Evolutionary conservation across 371 early-diverging fungal genomes (phyloP), one percentile per base, ranked within the genome.

Genomic region (Zychaea mexicana): DNA sequence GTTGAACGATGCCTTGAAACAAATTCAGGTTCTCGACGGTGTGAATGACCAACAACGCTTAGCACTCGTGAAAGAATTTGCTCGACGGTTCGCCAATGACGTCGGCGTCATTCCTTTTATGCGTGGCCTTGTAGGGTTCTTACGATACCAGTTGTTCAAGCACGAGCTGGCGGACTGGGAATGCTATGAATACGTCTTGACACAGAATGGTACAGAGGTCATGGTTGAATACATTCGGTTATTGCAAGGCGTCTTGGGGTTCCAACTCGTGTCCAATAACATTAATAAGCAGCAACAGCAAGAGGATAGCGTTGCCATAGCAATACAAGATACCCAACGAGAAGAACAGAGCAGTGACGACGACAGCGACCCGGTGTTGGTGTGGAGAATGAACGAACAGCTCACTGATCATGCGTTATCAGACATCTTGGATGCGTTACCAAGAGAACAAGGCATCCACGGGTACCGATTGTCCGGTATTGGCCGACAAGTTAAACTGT

Each of bases 201-300:
- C 72, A 1, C 73, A 77, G 46, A 73, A 69, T 53, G 61, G 66
- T 24, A 58, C 60, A n/a, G 72, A 77, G 3, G 47, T 64, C 4
- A 68, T 70, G 57, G 61, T 70, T 10, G 52, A 63, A 12, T 70
- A 72, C 27, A 30, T 74, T 5, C 58, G 60, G 0, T 26, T 77
- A 8, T 54, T 77, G 15, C 42, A 59, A 26, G 61, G 65, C 10
- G 64, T 72, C 3, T 32, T 77, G 10, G 68, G 69, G 13, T 47
- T 77, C 24, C 61, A 68, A 26, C 52, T 67, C 0, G 64, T 71
- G 2, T 65, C 61, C n/a, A n/a, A n/a, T n/a, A n/a, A n/a, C n/a
- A n/a, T n/a, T n/a, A n/a, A n/a, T 31, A 28, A 28, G 49, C 33
- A 28, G 56, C 33, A 28, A 49, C 30, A 28, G 3, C 30, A 56